These are phyloP conservation scores for Patellifolia procumbens DNA, from an alignment of 179 eudicot genomes.

Conservation along the genomic window DNA sequence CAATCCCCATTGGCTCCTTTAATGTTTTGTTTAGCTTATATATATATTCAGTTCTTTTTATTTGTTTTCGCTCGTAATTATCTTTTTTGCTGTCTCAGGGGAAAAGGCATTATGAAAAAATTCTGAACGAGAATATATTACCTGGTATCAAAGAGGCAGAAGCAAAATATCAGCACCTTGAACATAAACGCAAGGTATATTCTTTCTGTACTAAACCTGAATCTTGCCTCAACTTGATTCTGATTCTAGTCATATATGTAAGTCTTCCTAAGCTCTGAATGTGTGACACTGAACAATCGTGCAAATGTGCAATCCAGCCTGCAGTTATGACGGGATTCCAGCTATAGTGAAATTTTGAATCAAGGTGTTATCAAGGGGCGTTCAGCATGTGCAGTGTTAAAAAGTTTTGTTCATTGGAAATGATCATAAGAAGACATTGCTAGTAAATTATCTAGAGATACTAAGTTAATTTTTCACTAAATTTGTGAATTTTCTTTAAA, in stretches of 20 bases:
- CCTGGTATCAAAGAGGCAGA: slow-evolving; percentile 60
- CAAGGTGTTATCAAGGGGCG: neutral
- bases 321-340: neutral
- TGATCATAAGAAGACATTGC: neutral
- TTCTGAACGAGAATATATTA: slow-evolving; percentile 49
- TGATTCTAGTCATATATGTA: neutral
- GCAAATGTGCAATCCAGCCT: neutral
- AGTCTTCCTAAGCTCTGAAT: neutral
- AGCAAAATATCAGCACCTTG: slow-evolving; percentile 53
- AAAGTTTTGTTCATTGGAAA: neutral
- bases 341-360: neutral
- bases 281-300: neutral
- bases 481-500: neutral
- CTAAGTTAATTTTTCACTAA: neutral
- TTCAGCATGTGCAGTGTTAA: slow-evolving; percentile 2
- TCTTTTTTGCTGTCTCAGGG: slow-evolving; percentile 44
- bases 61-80: slow-evolving; percentile 1
- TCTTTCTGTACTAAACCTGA: neutral
- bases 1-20: neutral
- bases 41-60: slow-evolving; percentile 1
- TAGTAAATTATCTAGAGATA: neutral
- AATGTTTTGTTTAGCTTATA: neutral
- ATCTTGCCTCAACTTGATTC: slow-evolving; percentile 14
- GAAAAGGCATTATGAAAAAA: slow-evolving; percentile 61
- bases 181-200: slow-evolving; percentile 59